Evolutionary conservation across 176 grass and related monocot species (phyloP).

Genomic region (Pontederia crassipes): DNA sequence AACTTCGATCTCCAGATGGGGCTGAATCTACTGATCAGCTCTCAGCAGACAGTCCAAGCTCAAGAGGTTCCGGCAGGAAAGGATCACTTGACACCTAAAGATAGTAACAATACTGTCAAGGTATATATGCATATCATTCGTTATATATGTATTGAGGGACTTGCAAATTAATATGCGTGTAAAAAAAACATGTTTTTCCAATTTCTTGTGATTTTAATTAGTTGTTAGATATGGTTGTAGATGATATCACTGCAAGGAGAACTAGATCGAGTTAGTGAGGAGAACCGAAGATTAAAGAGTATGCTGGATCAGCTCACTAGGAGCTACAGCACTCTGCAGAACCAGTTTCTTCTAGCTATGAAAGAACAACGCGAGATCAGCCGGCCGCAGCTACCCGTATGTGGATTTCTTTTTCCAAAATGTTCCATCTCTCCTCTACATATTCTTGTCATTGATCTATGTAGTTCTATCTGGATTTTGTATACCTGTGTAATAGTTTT

Average conservation of each 20-base stretch:
- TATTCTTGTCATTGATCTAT: neutral
- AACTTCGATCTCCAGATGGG: neutral
- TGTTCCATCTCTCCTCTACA: neutral
- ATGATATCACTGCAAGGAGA: neutral
- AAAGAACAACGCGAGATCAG: neutral
- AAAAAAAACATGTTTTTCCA: no score
- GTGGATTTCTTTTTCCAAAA: neutral
- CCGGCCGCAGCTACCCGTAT: neutral
- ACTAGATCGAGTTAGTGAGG: slow-evolving; percentile 3
- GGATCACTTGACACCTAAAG: neutral
- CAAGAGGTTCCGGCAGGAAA: no score
- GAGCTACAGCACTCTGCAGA: slow-evolving; percentile 8
- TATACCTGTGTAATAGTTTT: no score
- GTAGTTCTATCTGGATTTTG: neutral
- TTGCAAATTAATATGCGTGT: no score
- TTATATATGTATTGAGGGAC: no score
- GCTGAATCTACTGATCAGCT: neutral
- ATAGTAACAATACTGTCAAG: no score
- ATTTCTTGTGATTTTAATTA: no score
- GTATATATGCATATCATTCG: no score
- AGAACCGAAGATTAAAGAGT: slow-evolving; percentile 11
- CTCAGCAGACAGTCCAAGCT: neutral
- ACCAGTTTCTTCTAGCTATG: neutral
- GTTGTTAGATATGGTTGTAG: neutral
- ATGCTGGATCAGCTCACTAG: slow-evolving; percentile 16